phyloP scores from a whole-genome alignment of 164 flowering plant species.

The Liriodendron chinense region DNA sequence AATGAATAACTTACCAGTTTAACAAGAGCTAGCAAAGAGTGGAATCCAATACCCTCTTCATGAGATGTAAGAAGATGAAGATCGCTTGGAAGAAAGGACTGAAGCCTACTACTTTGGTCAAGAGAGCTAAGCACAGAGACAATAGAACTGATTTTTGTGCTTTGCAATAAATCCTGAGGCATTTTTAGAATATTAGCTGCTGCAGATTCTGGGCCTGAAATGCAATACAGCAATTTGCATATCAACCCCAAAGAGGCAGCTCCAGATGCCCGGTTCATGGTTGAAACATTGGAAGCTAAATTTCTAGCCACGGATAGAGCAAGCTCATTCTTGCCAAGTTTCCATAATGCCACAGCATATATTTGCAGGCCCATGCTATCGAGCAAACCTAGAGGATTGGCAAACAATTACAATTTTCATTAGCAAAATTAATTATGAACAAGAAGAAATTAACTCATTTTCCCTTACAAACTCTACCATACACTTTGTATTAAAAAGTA shows the following conservation, averaged over 20 bases:
- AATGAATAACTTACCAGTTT: slow-evolving; percentile 55
- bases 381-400: slow-evolving; percentile 55
- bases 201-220: slow-evolving; percentile 65
- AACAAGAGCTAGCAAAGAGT: slow-evolving; percentile 58
- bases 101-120: slow-evolving; percentile 51
- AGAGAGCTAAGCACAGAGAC: slow-evolving; percentile 65
- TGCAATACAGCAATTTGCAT: slow-evolving; percentile 58
- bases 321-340: slow-evolving; percentile 60
- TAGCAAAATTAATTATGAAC: not conserved
- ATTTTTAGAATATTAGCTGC: slow-evolving; percentile 56
- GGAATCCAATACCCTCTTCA: slow-evolving; percentile 62
- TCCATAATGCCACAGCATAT: slow-evolving; percentile 76
- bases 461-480: not conserved
- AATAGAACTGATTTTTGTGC: slow-evolving; percentile 61
- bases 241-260: slow-evolving; percentile 55
- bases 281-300: slow-evolving; percentile 43
- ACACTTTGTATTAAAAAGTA: not conserved
- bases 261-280: slow-evolving; percentile 41
- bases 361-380: slow-evolving; percentile 61
- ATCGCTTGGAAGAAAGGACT: slow-evolving; percentile 48
- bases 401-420: slow-evolving; percentile 5
- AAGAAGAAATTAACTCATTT: not conserved
- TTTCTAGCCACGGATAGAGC: slow-evolving; percentile 57
- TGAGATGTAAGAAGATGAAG: slow-evolving; percentile 39
- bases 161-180: slow-evolving; percentile 61